Percentiles rank a stretch among this genome's conserved stretches.
phyloP scores from a whole-genome alignment of 2,329 filamentous ascomycete genomes.

The Ceratocystis cubensis region DNA sequence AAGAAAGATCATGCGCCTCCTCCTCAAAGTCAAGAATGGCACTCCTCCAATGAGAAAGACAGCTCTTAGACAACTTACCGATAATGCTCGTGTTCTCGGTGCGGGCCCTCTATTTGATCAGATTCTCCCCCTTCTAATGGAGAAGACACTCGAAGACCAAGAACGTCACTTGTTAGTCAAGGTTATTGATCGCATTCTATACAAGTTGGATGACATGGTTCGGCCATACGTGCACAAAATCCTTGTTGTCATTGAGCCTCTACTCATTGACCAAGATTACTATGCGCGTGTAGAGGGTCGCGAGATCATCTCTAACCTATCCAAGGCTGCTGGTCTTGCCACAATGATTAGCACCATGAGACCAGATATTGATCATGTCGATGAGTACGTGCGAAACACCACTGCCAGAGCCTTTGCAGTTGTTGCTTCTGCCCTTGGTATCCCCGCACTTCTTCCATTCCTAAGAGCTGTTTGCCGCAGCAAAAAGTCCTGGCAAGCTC shows the following conservation, averaged over 20 bases:
- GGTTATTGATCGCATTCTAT: conserved; percentile 95
- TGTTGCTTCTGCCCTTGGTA: conserved; percentile 88
- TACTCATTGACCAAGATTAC: conserved; percentile 98
- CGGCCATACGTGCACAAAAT: conserved; percentile 97
- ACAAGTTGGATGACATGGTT: conserved; percentile 95
- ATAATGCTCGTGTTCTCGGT: conserved; percentile 93
- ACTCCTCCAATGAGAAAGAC: conserved; percentile 98
- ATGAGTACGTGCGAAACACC: conserved; percentile 97
- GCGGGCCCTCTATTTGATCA: conserved; percentile 93
- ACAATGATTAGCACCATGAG: conserved; percentile 99
- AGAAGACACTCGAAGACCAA: conserved; percentile 94
- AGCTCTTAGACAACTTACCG: conserved; percentile 87
- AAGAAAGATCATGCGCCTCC: conserved; percentile 91
- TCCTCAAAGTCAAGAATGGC: conserved; percentile 98
- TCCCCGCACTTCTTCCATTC: conserved; percentile 89
- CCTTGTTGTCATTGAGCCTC: conserved; percentile 93
- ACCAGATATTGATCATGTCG: conserved; percentile 94
- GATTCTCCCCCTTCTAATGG: conserved; percentile 92
- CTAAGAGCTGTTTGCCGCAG: conserved; percentile 88
- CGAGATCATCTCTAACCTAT: conserved; percentile 96
- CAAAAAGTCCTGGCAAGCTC: conserved; percentile 98
- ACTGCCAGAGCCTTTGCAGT: conserved; percentile 95
- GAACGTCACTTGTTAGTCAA: conserved; percentile 97
- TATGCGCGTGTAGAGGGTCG: conserved; percentile 96
- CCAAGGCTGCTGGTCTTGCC: conserved; percentile 89